phyloP scores from a whole-genome alignment of 306 rosid genomes.

The Crotalaria pallida region DNA sequence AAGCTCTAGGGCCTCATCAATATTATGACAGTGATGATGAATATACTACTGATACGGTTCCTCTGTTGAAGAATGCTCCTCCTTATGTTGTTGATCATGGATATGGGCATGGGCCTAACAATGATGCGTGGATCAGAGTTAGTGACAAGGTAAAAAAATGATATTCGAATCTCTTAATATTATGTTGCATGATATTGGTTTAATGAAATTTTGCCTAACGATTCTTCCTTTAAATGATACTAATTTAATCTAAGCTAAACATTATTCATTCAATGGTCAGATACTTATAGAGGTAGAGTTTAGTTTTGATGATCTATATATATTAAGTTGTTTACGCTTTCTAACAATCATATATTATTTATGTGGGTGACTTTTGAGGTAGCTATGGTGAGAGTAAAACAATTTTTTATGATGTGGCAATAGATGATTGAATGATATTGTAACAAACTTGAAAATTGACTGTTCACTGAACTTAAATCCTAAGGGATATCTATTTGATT shows the following conservation, averaged over 20 bases:
- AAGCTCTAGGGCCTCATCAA: conserved; percentile 69
- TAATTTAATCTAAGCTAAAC: background rate
- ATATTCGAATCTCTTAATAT: background rate
- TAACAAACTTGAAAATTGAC: background rate
- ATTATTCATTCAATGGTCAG: background rate
- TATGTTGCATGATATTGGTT: too few relatives aligned
- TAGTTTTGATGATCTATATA: background rate
- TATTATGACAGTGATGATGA: conserved; percentile 79
- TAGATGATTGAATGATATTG: background rate
- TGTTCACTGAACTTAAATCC: too few relatives aligned
- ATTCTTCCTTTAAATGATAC: background rate
- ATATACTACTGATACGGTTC: conserved; percentile 49
- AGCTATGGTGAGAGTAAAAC: background rate
- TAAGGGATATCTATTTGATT: background rate
- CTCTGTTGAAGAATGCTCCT: conserved; percentile 61
- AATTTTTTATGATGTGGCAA: background rate
- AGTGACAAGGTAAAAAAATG: conserved; percentile 42
- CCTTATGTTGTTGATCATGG: conserved; percentile 53
- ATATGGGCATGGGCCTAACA: conserved; percentile 39
- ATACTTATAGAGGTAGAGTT: background rate
- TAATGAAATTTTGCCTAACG: background rate
- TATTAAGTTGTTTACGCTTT: too few relatives aligned
- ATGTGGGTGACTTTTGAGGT: background rate
- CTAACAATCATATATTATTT: background rate
- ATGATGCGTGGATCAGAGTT: conserved; percentile 42